Conservation (phyloP, 2,329 filamentous ascomycete species). For the Blastomyces silverae region DNA sequence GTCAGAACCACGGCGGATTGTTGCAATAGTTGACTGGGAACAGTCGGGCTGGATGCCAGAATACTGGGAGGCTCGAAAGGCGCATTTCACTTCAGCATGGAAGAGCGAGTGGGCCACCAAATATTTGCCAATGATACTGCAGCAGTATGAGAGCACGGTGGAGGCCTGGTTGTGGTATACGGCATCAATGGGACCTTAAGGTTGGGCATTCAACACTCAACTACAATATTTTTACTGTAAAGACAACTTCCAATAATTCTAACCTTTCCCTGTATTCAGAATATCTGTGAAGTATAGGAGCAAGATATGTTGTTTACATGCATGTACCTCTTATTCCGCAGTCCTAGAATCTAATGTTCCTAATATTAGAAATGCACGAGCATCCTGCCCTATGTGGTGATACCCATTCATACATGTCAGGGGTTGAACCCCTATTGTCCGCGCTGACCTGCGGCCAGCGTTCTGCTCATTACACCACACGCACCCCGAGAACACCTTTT, state of each 20-base stretch:
- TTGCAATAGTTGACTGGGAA: constrained; percentile 28
- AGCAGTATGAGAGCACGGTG: constrained; percentile 11
- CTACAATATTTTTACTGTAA: neutral
- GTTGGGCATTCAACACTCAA: too few species aligned
- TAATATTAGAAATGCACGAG: too few species aligned
- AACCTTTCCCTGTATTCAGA: neutral
- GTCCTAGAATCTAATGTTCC: too few species aligned
- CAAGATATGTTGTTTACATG: too few species aligned
- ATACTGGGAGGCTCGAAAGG: constrained; percentile 15
- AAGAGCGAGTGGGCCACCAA: constrained; percentile 2
- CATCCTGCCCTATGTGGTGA: too few species aligned
- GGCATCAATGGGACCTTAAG: neutral
- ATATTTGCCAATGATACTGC: constrained; percentile 15
- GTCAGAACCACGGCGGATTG: constrained; percentile 21
- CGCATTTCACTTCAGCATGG: constrained; percentile 7
- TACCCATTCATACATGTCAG: too few species aligned
- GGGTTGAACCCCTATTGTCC: too few species aligned
- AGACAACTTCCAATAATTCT: neutral
- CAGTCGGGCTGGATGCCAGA: constrained; percentile 21
- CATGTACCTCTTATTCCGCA: too few species aligned
- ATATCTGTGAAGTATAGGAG: neutral
- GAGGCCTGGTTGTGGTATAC: constrained; percentile 15
- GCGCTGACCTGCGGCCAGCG: too few species aligned
- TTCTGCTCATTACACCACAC: too few species aligned
- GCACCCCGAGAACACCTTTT: too few species aligned